These are phyloP conservation scores for Apiospora malaysiana DNA, from an alignment of 2,329 filamentous ascomycete genomes.

Conservation along the genomic window DNA sequence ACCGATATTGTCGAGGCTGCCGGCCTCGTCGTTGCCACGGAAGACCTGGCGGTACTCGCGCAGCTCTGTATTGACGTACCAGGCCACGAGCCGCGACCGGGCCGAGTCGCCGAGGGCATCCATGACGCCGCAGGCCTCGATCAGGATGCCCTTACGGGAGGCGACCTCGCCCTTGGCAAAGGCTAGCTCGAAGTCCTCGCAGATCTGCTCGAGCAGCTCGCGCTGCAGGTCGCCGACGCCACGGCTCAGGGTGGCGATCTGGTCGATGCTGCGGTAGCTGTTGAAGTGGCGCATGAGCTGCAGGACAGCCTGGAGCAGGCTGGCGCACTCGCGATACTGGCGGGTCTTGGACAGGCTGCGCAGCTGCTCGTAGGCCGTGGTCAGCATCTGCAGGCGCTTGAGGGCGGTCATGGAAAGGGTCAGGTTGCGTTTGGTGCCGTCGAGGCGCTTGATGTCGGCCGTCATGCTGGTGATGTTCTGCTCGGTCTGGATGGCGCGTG, in stretches of 20 bases:
- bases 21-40: conserved; percentile 93
- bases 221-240: conserved; percentile 94
- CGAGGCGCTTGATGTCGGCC: conserved; percentile 95
- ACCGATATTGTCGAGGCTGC: conserved; percentile 94
- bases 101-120: conserved; percentile 92
- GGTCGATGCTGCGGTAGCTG: conserved; percentile 95
- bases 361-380: conserved; percentile 97
- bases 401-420: conserved; percentile 97
- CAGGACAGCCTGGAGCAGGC: conserved; percentile 90
- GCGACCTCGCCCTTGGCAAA: conserved; percentile 88
- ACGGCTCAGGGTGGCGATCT: conserved; percentile 90
- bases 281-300: conserved; percentile 99
- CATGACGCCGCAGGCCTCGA: conserved; percentile 91
- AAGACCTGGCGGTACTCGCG: conserved; percentile 96
- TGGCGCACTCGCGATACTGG: conserved; percentile 94
- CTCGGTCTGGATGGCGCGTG: conserved; percentile 89
- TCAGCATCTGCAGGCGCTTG: conserved; percentile 97
- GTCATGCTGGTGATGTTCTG: conserved; percentile 98
- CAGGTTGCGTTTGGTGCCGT: conserved; percentile 95
- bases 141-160: conserved; percentile 70
- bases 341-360: conserved; percentile 80
- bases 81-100: conserved; percentile 80
- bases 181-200: conserved; percentile 95
- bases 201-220: conserved; percentile 95
- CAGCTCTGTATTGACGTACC: conserved; percentile 98